Base-by-base conservation (phyloP, 371 early-diverging fungal species). In the Mucor velutinosus region DNA sequence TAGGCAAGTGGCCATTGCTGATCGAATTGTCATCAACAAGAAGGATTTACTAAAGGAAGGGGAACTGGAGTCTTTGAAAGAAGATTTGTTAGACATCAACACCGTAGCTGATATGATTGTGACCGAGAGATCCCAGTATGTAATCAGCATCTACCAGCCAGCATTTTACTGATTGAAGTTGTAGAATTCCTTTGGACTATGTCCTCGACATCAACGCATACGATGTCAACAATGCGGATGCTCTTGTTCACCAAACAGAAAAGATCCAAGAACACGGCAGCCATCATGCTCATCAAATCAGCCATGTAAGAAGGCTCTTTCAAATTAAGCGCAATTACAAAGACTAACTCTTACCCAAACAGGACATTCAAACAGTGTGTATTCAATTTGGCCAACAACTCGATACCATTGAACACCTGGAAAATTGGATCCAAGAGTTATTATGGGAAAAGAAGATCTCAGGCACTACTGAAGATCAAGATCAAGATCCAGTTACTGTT, bases 1-100 rank as follows among this genome's bases (percentile, higher is more conserved):
- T 60, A 93, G 95, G 60, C 98, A 98, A 75, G 89, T 99, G 14
- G 98, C 98, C 4, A 87, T 97, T 79, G 95, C 97, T 8, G 99
- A 99, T 75, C 91, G 95, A 25, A 89, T 99, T 19, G 80, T 99
- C 10, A 75, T 99, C 62, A 99, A 99, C 86, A 99, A 99, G 75
- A 86, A 84, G n/a, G 99, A 99, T 71, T 74, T 97, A 21, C 85
- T 96, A 2, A 66, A 67, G 0, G 74, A 79, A 14, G 51, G 76
- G 7, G 83, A 86, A 33, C 55, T 90, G 25, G 67, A 71, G 27
- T 62, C 71, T 3, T 68, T 93, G n/a, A 84, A 91, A 65, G 61
- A 65, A 7, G 83, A 84, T 39, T 76, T 93, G 4, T 25, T 55
- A 7, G 75, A 72, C 5, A 82, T 92, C 53, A 93, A 93, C 37